phyloP scores from a whole-genome alignment of 257 asterid species.

The Rhazya stricta region DNA sequence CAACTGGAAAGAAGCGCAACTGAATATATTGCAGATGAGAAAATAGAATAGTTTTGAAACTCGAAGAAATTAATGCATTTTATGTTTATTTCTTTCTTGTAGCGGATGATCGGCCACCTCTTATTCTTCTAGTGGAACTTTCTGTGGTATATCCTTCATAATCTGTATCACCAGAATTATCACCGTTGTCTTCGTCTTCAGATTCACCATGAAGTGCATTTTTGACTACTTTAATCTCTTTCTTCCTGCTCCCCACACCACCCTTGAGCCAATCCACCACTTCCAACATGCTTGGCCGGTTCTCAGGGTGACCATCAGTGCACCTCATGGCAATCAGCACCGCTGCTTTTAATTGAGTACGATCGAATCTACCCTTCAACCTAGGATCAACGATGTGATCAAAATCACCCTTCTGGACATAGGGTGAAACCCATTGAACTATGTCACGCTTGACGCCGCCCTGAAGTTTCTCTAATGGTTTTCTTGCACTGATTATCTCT shows the following conservation, averaged over 20 bases:
- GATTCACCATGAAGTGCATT: slow-evolving; percentile 16
- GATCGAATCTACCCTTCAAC: slow-evolving; percentile 46
- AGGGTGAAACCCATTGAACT: slow-evolving; percentile 64
- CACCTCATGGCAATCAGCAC: slow-evolving; percentile 50
- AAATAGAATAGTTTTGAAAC: neutral
- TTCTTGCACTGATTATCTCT: slow-evolving; percentile 54
- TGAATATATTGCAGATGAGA: neutral
- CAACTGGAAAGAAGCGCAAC: neutral
- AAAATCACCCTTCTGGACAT: slow-evolving; percentile 43
- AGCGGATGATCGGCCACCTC: neutral
- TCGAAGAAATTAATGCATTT: neutral
- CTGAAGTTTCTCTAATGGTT: slow-evolving; percentile 57
- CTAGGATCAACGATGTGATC: slow-evolving; percentile 64
- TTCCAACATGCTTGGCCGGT: slow-evolving; percentile 63
- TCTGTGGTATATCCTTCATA: slow-evolving; percentile 1
- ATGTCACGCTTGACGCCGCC: slow-evolving; percentile 74
- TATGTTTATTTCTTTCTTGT: neutral
- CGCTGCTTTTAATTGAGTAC: slow-evolving; percentile 28
- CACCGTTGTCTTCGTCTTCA: slow-evolving; percentile 14
- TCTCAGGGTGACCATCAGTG: slow-evolving; percentile 48
- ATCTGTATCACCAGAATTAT: slow-evolving; percentile 19
- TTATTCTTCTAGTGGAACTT: neutral
- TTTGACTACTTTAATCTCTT: slow-evolving; percentile 23
- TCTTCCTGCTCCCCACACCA: slow-evolving; percentile 21
- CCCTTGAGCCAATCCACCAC: slow-evolving; percentile 60